Conservation (phyloP, 768 basidiomycete genomes). For the Lanmaoa pseudosensibilis region DNA sequence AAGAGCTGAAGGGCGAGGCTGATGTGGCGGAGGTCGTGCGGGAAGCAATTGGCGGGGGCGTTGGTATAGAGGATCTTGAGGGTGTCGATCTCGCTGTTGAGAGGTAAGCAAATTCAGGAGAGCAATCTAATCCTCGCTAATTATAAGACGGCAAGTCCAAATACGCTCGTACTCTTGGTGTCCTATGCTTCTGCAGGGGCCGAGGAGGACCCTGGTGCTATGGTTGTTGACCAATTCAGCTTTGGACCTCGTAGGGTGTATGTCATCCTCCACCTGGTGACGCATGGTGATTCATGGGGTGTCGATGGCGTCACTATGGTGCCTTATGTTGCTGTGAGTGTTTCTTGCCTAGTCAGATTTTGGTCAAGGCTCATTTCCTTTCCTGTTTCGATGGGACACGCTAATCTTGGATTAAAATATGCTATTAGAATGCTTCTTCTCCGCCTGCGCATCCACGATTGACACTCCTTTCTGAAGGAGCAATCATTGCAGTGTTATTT, state of each 20-base stretch:
- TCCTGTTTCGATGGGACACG: neutral
- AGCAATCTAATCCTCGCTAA: neutral
- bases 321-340: constrained; percentile 74
- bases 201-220: constrained; percentile 42
- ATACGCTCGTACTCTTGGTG: constrained; percentile 58
- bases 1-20: constrained; percentile 57
- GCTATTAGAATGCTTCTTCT: constrained; percentile 56
- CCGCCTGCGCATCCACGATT: constrained; percentile 74
- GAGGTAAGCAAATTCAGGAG: constrained; percentile 39
- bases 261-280: constrained; percentile 51
- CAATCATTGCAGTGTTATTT: constrained; percentile 63
- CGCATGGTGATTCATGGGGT: constrained; percentile 28
- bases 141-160: constrained; percentile 37
- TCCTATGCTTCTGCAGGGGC: constrained; percentile 57
- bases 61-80: constrained; percentile 65
- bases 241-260: constrained; percentile 60
- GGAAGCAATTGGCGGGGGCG: constrained; percentile 45
- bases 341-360: neutral
- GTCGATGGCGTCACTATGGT: constrained; percentile 49
- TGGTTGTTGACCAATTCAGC: constrained; percentile 39
- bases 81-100: constrained; percentile 68
- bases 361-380: neutral
- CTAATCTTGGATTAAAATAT: neutral
- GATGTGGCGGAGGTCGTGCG: constrained; percentile 54
- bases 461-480: constrained; percentile 58